These are phyloP conservation scores for Paraurostyla sp. DNA, from an alignment of 73 alveolate species.

Conservation along the genomic window DNA sequence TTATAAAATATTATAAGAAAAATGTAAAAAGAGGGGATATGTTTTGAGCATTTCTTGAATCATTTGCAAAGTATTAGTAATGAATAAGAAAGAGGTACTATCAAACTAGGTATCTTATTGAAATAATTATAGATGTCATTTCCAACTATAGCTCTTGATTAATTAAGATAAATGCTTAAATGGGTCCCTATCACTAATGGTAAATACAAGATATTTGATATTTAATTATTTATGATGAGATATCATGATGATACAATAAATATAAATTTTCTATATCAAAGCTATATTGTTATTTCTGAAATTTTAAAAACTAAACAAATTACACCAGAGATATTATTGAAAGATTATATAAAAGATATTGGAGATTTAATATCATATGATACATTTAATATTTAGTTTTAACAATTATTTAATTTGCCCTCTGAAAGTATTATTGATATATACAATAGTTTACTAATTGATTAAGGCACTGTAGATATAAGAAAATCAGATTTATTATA, in stretches of 20 bases:
- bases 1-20: background rate
- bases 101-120: background rate
- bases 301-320: background rate
- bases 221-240: background rate
- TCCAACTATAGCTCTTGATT: background rate
- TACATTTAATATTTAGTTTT: background rate
- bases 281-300: background rate
- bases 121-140: background rate
- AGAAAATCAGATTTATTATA: background rate
- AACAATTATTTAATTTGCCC: background rate
- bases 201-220: background rate
- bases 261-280: background rate
- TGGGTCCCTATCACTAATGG: slow-evolving; percentile 1
- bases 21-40: slow-evolving; percentile 9
- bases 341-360: background rate
- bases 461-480: background rate
- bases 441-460: slow-evolving; percentile 2
- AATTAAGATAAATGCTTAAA: background rate
- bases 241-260: background rate
- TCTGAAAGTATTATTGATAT: slow-evolving; percentile 10
- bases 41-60: background rate
- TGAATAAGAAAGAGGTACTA: background rate
- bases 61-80: background rate
- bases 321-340: background rate
- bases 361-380: background rate